phyloP scores from a whole-genome alignment of 768 basidiomycete species.

The Xerocomus brunneocitrinus region DNA sequence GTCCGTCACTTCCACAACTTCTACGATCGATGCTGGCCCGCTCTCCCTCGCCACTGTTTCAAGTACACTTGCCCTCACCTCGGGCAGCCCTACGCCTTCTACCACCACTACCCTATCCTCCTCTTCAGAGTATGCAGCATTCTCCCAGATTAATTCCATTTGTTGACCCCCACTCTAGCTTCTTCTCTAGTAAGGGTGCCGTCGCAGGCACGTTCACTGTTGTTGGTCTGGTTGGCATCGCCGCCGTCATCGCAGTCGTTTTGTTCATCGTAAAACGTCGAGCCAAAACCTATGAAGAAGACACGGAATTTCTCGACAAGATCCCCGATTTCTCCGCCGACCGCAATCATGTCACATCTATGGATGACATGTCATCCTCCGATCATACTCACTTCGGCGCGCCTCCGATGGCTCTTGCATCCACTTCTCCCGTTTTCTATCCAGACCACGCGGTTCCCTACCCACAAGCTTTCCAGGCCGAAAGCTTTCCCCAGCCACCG shows the following conservation, averaged over 20 bases:
- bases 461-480: conserved; percentile 6
- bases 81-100: conserved; percentile 9
- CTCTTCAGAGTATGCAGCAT: conserved; percentile 18
- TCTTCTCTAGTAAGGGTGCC: conserved; percentile 44
- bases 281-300: conserved; percentile 23
- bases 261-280: conserved; percentile 31
- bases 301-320: conserved; percentile 28
- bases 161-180: conserved; percentile 27
- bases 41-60: not conserved
- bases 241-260: conserved; percentile 26
- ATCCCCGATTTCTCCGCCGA: conserved; percentile 5
- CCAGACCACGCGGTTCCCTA: conserved; percentile 14
- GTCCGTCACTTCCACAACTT: not conserved
- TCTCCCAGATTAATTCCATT: not conserved
- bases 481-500: conserved; percentile 3
- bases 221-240: conserved; percentile 35
- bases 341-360: conserved; percentile 4
- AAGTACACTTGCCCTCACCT: not conserved
- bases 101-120: conserved; percentile 12
- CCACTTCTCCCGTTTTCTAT: conserved; percentile 23
- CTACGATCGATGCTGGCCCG: not conserved
- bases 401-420: conserved; percentile 13
- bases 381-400: conserved; percentile 23
- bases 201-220: conserved; percentile 44
- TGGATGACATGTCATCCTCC: conserved; percentile 14